A percentile compares a stretch with the other conserved stretches of the same genome.
phyloP scores from a whole-genome alignment of 768 basidiomycete genomes.

The Pisolithus marmoratus region DNA sequence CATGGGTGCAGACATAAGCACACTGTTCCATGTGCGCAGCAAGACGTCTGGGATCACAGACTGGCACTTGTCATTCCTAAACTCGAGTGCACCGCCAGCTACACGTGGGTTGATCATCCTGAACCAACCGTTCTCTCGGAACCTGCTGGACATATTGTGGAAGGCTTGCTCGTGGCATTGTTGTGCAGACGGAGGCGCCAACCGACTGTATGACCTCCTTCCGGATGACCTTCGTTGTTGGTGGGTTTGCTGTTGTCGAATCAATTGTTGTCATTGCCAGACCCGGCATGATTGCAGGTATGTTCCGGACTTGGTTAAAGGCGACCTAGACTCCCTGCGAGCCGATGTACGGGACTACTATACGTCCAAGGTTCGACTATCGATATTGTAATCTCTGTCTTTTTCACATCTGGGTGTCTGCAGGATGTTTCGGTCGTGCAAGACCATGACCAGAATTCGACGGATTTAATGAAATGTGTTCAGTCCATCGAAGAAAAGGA shows the following conservation, averaged over 20 bases:
- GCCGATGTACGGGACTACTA: conserved; percentile 72
- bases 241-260: neutral
- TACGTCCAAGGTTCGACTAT: conserved; percentile 41
- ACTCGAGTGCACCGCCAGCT: neutral
- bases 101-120: conserved; percentile 73
- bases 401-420: neutral
- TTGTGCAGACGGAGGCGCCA: conserved; percentile 89
- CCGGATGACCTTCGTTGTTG: conserved; percentile 7
- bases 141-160: conserved; percentile 63
- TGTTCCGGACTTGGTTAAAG: conserved; percentile 83
- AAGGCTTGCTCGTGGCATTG: conserved; percentile 42
- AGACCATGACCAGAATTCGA: conserved; percentile 74
- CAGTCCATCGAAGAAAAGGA: conserved; percentile 56
- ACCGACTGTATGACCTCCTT: conserved; percentile 64
- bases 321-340: conserved; percentile 88
- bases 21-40: no score
- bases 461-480: conserved; percentile 95
- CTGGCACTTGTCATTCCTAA: conserved; percentile 23
- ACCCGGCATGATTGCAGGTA: conserved; percentile 38
- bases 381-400: neutral
- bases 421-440: conserved; percentile 65
- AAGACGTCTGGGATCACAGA: conserved; percentile 6
- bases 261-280: conserved; percentile 1
- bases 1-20: no score
- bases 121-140: conserved; percentile 77